Percentiles rank a stretch among this genome's conserved stretches.
Conservation (phyloP, 2,329 filamentous ascomycete genomes). For the Anthostomella pinea region DNA sequence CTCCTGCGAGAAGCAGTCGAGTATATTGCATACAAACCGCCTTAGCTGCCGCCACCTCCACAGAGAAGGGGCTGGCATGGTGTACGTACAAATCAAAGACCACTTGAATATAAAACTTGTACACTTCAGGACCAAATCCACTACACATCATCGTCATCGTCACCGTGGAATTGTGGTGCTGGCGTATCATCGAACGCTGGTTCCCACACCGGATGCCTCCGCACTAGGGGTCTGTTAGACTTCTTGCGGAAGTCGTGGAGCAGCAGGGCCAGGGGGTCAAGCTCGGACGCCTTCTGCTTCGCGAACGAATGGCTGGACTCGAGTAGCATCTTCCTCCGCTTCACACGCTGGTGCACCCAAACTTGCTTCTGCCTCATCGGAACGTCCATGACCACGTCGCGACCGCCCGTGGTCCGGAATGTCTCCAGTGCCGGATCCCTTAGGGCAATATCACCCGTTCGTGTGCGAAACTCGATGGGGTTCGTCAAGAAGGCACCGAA, state of each 20-base stretch:
- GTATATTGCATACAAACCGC: no score
- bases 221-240: no score
- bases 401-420: conserved; percentile 2
- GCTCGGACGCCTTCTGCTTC: conserved; percentile 9
- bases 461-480: conserved; percentile 34
- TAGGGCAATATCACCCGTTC: conserved; percentile 39
- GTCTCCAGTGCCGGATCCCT: conserved; percentile 21
- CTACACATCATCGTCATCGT: conserved; percentile 8
- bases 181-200: no score
- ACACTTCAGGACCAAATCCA: no score
- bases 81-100: no score
- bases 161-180: no score
- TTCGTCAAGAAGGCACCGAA: conserved; percentile 46
- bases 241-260: no score
- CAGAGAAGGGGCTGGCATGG: no score
- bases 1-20: no score
- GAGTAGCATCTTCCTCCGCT: background rate
- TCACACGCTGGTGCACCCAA: background rate
- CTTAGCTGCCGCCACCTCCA: no score
- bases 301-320: conserved; percentile 18
- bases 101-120: no score
- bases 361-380: conserved; percentile 4
- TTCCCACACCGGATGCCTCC: no score
- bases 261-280: conserved; percentile 14
- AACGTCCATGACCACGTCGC: conserved; percentile 5